Evolutionary conservation across 306 rosid genomes (phyloP), one percentile per base, ranked within the genome.

Genomic region (Cucumis hystrix): DNA sequence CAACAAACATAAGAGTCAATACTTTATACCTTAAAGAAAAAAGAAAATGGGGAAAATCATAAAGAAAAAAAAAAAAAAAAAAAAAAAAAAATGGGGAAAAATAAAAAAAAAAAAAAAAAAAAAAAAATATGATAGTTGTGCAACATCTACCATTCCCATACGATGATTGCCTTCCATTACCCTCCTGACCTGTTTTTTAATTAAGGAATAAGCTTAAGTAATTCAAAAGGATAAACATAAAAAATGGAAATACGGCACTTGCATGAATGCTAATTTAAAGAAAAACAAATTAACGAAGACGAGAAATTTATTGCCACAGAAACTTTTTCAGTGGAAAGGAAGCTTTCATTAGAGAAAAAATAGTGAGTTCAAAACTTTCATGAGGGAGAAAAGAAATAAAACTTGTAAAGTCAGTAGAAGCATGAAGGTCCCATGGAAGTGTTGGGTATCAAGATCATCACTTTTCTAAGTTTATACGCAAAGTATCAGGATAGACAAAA

Each of bases 91-190:
- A n/a, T n/a, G n/a, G n/a, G n/a, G n/a, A n/a, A n/a, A n/a, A n/a
- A 15, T 47, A 13, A 47, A 47, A 17, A 45, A 45, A n/a, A n/a
- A n/a, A n/a, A n/a, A n/a, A n/a, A n/a, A n/a, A n/a, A n/a, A n/a
- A n/a, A n/a, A n/a, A n/a, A n/a, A n/a, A n/a, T n/a, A n/a, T 83
- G 74, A 80, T 79, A 82, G 74, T 47, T 55, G 37, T 64, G 69
- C 80, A 82, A 78, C 80, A 83, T 65, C 76, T 90, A 95, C 99
- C 99, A 95, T 95, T 92, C 99, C 99, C 99, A 95, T 95, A 58
- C 99, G 92, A 80, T 80, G 99, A 83, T 89, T 92, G 85, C 99
- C 99, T 89, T 92, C 97, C 97, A 95, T 92, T 88, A 92, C 83
- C 83, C 99, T 92, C 90, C 99, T 90, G 81, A 95, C 85, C 99